These are phyloP conservation scores for Aurifilum marmelostoma DNA, from an alignment of 2,329 filamentous ascomycete species.

Conservation along the genomic window DNA sequence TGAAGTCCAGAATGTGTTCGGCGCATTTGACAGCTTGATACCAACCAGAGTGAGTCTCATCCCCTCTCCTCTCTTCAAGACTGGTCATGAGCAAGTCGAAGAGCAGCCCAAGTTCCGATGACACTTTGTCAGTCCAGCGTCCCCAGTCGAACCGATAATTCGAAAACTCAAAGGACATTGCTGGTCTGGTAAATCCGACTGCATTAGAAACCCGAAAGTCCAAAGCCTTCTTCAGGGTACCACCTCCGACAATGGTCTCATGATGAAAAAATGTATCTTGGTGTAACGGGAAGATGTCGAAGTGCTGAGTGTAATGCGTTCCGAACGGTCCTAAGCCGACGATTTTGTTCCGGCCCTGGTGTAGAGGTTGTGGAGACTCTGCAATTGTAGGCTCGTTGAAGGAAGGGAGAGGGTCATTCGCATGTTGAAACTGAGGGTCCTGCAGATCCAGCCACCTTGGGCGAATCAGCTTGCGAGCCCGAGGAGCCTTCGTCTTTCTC, in stretches of 20 bases:
- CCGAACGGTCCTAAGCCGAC: slow-evolving; percentile 62
- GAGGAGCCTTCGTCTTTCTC: slow-evolving; percentile 31
- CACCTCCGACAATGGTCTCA: slow-evolving; percentile 61
- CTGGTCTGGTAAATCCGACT: slow-evolving; percentile 36
- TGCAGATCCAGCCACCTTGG: slow-evolving; percentile 53
- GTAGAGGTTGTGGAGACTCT: slow-evolving; percentile 31
- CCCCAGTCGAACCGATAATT: slow-evolving; percentile 57
- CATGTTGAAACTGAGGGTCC: slow-evolving; percentile 56
- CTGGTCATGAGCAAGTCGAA: slow-evolving; percentile 61
- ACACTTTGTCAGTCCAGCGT: slow-evolving; percentile 59
- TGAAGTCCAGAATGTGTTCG: slow-evolving; percentile 53
- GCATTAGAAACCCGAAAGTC: slow-evolving; percentile 29
- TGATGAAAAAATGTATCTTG: slow-evolving; percentile 61
- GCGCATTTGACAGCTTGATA: slow-evolving; percentile 24
- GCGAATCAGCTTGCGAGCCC: slow-evolving; percentile 47
- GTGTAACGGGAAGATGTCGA: slow-evolving; percentile 63
- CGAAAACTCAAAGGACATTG: slow-evolving; percentile 50
- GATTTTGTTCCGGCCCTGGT: slow-evolving; percentile 45
- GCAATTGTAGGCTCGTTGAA: slow-evolving; percentile 31
- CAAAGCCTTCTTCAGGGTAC: slow-evolving; percentile 48
- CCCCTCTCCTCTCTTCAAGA: slow-evolving; percentile 35
- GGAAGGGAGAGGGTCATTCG: slow-evolving; percentile 54
- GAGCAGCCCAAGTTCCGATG: slow-evolving; percentile 65
- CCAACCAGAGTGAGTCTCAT: slow-evolving; percentile 29
- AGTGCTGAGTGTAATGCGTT: slow-evolving; percentile 63